Conservation (phyloP, 768 basidiomycete genomes). For the Russula brevipes region DNA sequence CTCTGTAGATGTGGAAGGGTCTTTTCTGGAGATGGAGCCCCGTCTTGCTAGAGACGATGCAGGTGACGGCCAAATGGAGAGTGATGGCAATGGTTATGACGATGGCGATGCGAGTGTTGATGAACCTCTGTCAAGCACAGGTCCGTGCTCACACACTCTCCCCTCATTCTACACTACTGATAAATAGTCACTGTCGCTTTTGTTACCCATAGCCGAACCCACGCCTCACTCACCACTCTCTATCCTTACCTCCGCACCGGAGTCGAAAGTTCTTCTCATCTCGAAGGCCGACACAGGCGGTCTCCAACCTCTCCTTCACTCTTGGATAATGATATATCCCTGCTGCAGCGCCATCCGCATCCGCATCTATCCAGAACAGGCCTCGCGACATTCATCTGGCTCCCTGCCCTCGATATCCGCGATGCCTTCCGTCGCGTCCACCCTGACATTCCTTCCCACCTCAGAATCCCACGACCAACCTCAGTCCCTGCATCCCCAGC, state of each 20-base stretch:
- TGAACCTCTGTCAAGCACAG: background rate
- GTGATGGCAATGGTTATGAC: background rate
- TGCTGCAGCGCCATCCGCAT: too few relatives aligned
- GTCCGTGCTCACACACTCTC: background rate
- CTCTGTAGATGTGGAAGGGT: background rate
- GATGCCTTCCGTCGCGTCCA: background rate
- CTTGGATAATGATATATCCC: background rate
- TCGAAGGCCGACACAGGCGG: background rate
- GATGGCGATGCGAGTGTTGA: background rate
- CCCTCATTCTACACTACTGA: background rate
- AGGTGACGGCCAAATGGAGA: background rate
- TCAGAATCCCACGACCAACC: background rate
- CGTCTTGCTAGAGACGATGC: constrained; percentile 12
- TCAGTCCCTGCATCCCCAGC: background rate
- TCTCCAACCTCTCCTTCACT: background rate
- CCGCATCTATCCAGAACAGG: background rate
- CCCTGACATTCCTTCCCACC: background rate
- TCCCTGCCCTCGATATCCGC: background rate
- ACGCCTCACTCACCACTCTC: background rate
- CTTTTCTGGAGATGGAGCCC: constrained; percentile 25
- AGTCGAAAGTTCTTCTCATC: background rate
- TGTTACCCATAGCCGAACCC: background rate
- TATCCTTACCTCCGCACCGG: background rate
- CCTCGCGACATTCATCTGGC: background rate
- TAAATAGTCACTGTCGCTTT: background rate